Evolutionary conservation across 352 stramenopile genomes (phyloP).

Genomic region (Phytophthora sojae): DNA sequence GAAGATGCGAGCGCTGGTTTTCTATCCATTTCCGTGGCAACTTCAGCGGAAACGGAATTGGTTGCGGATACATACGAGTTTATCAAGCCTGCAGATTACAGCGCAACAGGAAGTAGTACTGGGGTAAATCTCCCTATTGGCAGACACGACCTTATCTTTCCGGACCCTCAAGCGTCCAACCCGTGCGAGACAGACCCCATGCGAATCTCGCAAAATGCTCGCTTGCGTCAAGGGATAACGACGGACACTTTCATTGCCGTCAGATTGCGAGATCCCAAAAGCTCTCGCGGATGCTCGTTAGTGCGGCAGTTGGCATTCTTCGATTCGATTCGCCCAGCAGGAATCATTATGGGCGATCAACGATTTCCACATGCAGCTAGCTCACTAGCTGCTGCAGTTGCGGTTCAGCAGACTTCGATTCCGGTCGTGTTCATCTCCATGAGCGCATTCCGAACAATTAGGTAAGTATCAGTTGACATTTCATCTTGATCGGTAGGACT

Average conservation of each 20-base stretch:
- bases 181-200: conserved; percentile 45
- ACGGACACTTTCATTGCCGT: conserved; percentile 40
- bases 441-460: conserved; percentile 38
- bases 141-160: conserved; percentile 48
- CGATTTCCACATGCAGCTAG: conserved; percentile 29
- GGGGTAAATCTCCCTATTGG: conserved; percentile 49
- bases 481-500: not conserved
- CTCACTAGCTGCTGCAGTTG: conserved; percentile 24
- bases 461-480: conserved; percentile 18
- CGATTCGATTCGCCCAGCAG: conserved; percentile 36
- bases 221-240: conserved; percentile 23
- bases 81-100: conserved; percentile 40
- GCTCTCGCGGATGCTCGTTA: conserved; percentile 42
- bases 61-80: conserved; percentile 53
- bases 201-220: conserved; percentile 25
- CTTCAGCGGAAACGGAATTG: conserved; percentile 42
- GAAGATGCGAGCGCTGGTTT: conserved; percentile 58
- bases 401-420: conserved; percentile 38
- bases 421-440: conserved; percentile 63
- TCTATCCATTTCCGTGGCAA: conserved; percentile 59
- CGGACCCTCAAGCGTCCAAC: conserved; percentile 35
- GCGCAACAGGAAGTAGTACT: conserved; percentile 17
- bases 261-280: conserved; percentile 28
- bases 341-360: conserved; percentile 60
- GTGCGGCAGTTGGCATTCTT: conserved; percentile 55